Conservation (phyloP, 768 basidiomycete species). For the Cubamyces lactineus region DNA sequence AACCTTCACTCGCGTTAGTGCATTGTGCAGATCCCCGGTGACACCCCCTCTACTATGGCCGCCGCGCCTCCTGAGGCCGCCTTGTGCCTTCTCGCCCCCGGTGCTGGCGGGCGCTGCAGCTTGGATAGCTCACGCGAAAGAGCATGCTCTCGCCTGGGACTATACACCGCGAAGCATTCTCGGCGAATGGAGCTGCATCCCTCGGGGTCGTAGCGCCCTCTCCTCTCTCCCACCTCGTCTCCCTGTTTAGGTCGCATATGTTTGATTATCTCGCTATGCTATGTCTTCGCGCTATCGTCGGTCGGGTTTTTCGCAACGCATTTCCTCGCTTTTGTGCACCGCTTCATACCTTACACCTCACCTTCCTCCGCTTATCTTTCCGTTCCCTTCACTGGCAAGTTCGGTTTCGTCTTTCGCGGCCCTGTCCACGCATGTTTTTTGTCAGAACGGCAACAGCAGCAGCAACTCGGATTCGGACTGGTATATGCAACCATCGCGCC, state of each 20-base stretch:
- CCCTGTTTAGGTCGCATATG: constrained; percentile 4
- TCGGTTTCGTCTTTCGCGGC: neutral
- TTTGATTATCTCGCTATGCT: constrained; percentile 29
- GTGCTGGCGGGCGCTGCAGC: no score
- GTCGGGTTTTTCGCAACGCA: constrained; percentile 2
- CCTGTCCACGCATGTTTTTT: constrained; percentile 2
- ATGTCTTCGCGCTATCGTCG: constrained; percentile 15
- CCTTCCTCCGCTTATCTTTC: neutral
- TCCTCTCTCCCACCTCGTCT: neutral
- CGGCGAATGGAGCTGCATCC: neutral
- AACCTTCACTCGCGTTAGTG: neutral
- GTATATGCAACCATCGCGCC: neutral
- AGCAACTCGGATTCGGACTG: constrained; percentile 16
- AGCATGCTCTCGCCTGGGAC: no score
- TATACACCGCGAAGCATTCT: no score
- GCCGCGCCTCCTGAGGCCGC: neutral
- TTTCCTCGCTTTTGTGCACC: neutral
- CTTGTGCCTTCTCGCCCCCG: no score
- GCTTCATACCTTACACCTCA: neutral
- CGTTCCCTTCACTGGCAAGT: neutral
- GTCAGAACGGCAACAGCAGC: constrained; percentile 13
- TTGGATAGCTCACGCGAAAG: no score
- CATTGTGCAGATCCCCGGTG: neutral
- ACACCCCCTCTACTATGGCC: neutral
- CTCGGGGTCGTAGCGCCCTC: neutral